Base-by-base conservation (phyloP, 306 rosid genomes). In the Adenanthera pavonina region DNA sequence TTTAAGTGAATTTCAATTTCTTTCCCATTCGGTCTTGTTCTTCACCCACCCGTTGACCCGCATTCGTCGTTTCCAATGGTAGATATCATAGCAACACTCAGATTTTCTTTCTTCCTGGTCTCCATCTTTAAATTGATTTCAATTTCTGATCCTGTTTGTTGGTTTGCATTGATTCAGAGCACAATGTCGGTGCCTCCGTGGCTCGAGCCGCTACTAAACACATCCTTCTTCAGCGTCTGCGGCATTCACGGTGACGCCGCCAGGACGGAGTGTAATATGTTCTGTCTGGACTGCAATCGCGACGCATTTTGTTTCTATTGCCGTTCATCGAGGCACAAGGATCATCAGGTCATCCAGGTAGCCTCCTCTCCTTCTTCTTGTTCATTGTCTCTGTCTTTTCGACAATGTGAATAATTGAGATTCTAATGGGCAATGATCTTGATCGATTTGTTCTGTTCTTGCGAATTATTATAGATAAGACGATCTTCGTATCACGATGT, bases 401-500 rank as follows among this genome's bases (percentile, higher is more conserved):
- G 15, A 41, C 25, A 7, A n/a, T 17, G 72, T 3, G 72, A 68
- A 19, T 19, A 13, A 65, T 36, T 16, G 6, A 8, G 51, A 68
- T 11, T 66, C 48, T 2, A 68, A 3, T 68, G 13, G 72, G 49
- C 5, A 41, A 17, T 40, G 16, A 16, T 35, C 8, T 2, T 38
- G 44, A 16, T 65, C 6, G 25, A 35, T 36, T 65, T 3, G 47
- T 2, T 15, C 2, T 65, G 44, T 35, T 34, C 2, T 60, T 60
- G 35, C 40, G 71, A 65, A 13, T 40, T 34, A 14, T 78, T 8
- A 3, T 19, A 95, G 99, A 93, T 95, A 74, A 83, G 99, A 68
- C 43, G 99, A 91, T 95, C 99, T 77, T 95, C 99, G 0, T 95
- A 95, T 84, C 99, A 95, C 61, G 97, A 93, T 90, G 99, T 95